Evolutionary conservation across 148 eudicot genomes (phyloP).

Genomic region (Vaccinium vitisidaea): DNA sequence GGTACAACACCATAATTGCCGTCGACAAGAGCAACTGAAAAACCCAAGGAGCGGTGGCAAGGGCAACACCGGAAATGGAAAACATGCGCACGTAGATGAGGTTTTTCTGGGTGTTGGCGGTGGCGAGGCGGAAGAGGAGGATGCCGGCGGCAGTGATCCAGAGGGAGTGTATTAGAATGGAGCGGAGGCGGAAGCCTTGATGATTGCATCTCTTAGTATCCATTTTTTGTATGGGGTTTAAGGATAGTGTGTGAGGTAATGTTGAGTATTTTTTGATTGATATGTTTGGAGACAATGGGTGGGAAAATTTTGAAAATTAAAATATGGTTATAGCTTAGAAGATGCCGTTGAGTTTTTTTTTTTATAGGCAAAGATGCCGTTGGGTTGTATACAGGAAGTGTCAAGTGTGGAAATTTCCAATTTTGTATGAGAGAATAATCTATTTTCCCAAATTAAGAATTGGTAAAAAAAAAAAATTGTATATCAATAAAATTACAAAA

Average conservation of each 20-base stretch:
- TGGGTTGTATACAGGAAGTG: neutral
- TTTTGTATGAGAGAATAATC: neutral
- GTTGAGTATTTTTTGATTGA: neutral
- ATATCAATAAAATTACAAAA: no score
- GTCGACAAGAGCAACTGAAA: neutral
- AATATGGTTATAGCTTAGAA: neutral
- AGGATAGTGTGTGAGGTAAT: neutral
- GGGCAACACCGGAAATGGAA: slow-evolving; percentile 7
- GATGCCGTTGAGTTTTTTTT: neutral
- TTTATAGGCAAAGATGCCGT: neutral
- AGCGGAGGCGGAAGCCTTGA: slow-evolving; percentile 13
- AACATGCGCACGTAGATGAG: slow-evolving; percentile 1
- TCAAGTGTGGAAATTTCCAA: neutral
- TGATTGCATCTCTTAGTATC: neutral
- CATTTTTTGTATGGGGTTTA: neutral
- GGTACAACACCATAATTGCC: neutral
- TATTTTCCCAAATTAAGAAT: neutral
- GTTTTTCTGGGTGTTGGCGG: slow-evolving; percentile 17
- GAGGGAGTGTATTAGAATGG: slow-evolving; percentile 7
- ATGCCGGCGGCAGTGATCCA: slow-evolving; percentile 12
- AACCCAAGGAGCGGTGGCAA: slow-evolving; percentile 18
- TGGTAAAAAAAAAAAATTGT: no score
- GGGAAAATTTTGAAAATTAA: neutral
- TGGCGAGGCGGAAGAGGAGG: slow-evolving; percentile 19
- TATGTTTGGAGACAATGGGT: neutral